phyloP scores from a whole-genome alignment of 148 eudicot genomes.

The Amaranthus hypochondriacus region DNA sequence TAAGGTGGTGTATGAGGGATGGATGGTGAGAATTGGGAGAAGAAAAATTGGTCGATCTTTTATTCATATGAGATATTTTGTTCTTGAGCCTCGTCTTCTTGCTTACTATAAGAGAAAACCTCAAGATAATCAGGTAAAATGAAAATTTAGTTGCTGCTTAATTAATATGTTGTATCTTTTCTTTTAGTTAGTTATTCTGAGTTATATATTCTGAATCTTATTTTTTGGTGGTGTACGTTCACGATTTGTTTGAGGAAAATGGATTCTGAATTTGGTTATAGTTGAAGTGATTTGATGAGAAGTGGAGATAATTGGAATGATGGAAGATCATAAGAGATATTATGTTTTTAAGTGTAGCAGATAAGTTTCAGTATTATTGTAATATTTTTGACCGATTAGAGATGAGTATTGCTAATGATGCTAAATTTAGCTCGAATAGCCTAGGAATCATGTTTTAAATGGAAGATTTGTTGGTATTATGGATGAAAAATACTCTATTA shows the following conservation, averaged over 20 bases:
- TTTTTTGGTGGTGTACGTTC: neutral
- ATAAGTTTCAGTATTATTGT: neutral
- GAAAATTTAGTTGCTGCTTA: neutral
- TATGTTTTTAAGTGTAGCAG: neutral
- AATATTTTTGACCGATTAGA: conserved; percentile 7
- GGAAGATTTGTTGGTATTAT: neutral
- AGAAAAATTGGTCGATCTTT: conserved; percentile 91
- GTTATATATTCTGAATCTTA: neutral
- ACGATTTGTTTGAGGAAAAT: conserved; percentile 5
- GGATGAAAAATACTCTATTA: no score
- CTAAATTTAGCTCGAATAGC: neutral
- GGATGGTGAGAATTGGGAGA: conserved; percentile 98
- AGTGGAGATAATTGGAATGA: neutral
- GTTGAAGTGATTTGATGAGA: conserved; percentile 12
- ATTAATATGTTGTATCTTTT: neutral
- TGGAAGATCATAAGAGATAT: neutral
- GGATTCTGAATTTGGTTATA: neutral
- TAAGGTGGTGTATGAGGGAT: conserved; percentile 91
- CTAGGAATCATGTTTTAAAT: neutral
- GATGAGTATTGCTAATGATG: neutral
- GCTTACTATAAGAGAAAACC: conserved; percentile 98
- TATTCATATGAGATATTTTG: conserved; percentile 95
- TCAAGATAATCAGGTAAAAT: conserved; percentile 79
- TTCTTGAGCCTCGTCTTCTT: conserved; percentile 74
- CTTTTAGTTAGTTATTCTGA: neutral